phyloP scores from a whole-genome alignment of 192 early-diverging fungal genomes.

The Backusella circina region DNA sequence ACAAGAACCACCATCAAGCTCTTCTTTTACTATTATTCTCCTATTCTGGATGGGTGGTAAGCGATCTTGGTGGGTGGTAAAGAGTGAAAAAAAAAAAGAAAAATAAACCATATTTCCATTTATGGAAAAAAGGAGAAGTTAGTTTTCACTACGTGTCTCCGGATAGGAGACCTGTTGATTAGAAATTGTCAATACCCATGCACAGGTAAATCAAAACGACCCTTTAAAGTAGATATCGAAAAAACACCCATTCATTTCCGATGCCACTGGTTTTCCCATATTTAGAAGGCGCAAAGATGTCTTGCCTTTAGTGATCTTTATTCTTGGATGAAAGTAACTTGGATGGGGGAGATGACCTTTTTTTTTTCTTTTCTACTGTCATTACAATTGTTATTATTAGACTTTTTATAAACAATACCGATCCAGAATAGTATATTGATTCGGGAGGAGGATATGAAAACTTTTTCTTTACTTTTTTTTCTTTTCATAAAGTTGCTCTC shows the following conservation, averaged over 20 bases:
- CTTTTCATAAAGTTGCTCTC: too few relatives aligned
- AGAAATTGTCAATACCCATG: neutral
- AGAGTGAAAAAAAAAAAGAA: neutral
- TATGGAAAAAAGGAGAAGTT: neutral
- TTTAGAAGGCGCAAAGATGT: constrained; percentile 1
- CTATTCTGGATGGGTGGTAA: too few relatives aligned
- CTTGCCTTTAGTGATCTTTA: neutral
- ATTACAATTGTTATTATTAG: neutral
- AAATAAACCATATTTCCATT: neutral
- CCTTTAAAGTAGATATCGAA: neutral
- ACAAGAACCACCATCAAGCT: too few relatives aligned
- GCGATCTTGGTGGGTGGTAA: neutral
- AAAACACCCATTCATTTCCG: neutral
- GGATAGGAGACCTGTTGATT: neutral
- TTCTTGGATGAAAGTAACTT: neutral
- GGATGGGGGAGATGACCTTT: neutral
- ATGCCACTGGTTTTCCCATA: neutral
- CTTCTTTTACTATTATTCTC: too few relatives aligned
- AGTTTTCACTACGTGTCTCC: neutral
- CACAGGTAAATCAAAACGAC: neutral
- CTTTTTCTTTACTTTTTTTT: too few relatives aligned
- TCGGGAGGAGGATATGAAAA: too few relatives aligned
- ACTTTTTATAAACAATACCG: too few relatives aligned
- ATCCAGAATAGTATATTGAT: too few relatives aligned
- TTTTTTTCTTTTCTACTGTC: neutral